Percentiles rank a stretch among this genome's conserved stretches.
Conservation (phyloP, 1,139 yeast species). For the Hemisphaericaspora xylanilytica region DNA sequence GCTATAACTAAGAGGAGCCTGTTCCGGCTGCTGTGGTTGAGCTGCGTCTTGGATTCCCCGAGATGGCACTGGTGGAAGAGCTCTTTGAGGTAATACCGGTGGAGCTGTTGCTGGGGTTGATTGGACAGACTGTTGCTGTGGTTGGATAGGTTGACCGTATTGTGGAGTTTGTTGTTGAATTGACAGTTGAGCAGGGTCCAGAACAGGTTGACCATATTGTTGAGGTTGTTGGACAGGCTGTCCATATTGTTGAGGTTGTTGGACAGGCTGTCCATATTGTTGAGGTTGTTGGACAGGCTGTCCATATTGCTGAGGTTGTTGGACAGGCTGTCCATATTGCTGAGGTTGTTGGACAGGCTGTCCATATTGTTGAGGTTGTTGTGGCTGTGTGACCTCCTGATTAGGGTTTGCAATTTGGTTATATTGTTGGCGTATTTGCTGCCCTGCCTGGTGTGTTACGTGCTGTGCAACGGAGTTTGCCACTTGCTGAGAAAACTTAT, state of each 20-base stretch:
- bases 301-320: conserved; percentile 5
- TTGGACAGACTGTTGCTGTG: conserved; percentile 6
- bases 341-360: conserved; percentile 7
- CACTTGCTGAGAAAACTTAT: conserved; percentile 6
- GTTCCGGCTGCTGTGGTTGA: conserved; percentile 6
- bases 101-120: conserved; percentile 2
- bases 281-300: conserved; percentile 8
- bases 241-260: conserved; percentile 5
- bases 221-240: conserved; percentile 9
- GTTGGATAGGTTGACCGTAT: not conserved
- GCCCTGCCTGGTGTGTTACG: conserved; percentile 4
- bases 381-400: conserved; percentile 6
- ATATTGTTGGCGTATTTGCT: conserved; percentile 6
- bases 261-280: conserved; percentile 8
- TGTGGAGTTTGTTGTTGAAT: conserved; percentile 6
- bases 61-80: conserved; percentile 7
- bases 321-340: conserved; percentile 8
- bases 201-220: conserved; percentile 6
- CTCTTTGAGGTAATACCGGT: conserved; percentile 9
- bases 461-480: conserved; percentile 3
- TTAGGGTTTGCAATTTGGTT: conserved; percentile 5
- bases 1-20: conserved; percentile 4
- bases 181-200: conserved; percentile 2
- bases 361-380: conserved; percentile 1
- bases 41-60: conserved; percentile 6